Conservation (phyloP, 345 rosid species). For the Eucalyptus brandiana region DNA sequence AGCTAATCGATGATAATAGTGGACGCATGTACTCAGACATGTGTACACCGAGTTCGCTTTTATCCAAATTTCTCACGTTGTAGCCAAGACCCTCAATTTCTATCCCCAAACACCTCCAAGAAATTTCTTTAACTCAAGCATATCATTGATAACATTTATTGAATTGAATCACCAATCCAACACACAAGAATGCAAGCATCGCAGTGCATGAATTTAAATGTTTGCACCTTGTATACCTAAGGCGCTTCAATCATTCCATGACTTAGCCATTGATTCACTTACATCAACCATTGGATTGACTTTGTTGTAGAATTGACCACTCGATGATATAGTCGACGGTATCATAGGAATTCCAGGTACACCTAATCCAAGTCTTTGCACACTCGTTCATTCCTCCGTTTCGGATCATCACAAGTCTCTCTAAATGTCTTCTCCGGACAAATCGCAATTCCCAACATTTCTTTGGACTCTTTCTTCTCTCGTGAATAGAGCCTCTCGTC, state of each 20-base stretch:
- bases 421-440: background rate
- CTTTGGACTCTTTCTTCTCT: background rate
- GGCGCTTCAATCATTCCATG: background rate
- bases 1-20: background rate
- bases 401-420: background rate
- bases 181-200: background rate
- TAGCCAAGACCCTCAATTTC: background rate
- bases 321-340: background rate
- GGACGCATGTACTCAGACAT: background rate
- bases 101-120: background rate
- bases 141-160: background rate
- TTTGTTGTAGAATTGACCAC: background rate
- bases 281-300: rapidly evolving
- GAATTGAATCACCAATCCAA: background rate
- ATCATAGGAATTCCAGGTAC: background rate
- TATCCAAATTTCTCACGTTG: background rate
- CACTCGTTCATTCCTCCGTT: background rate
- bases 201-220: background rate
- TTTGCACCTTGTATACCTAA: background rate
- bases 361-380: background rate
- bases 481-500: background rate
- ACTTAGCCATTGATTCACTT: background rate
- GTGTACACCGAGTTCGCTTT: background rate
- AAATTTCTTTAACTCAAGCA: background rate
- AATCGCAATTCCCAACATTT: background rate